phyloP scores from a whole-genome alignment of 192 early-diverging fungal species.

The Umbelopsis sp. region DNA sequence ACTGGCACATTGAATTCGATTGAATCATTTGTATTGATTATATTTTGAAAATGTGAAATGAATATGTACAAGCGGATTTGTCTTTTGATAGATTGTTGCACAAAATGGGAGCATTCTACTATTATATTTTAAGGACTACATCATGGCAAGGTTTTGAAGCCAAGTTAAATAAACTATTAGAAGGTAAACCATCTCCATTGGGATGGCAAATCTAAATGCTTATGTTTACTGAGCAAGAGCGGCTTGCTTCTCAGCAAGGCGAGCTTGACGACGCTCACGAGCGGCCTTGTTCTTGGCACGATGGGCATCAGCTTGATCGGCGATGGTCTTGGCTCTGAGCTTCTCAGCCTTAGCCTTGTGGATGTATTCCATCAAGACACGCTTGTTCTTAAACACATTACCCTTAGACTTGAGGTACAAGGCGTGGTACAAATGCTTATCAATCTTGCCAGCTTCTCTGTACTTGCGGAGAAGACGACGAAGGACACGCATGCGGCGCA shows the following conservation, averaged over 20 bases:
- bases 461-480: constrained; percentile 95
- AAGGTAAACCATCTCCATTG: too few species aligned
- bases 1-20: too few species aligned
- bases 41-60: too few species aligned
- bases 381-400: constrained; percentile 99
- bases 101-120: too few species aligned
- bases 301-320: constrained; percentile 98
- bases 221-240: constrained; percentile 1
- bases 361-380: constrained; percentile 99
- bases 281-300: constrained; percentile 94
- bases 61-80: too few species aligned
- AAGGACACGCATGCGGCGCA: constrained; percentile 96
- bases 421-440: constrained; percentile 93
- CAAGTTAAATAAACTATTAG: too few species aligned
- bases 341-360: constrained; percentile 99
- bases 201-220: neutral
- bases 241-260: constrained; percentile 78
- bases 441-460: constrained; percentile 97
- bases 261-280: constrained; percentile 87
- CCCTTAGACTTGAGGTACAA: constrained; percentile 99
- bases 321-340: constrained; percentile 86
- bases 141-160: too few species aligned
- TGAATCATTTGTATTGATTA: too few species aligned
- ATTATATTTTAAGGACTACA: too few species aligned
- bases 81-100: too few species aligned